Percentiles rank a stretch among this genome's conserved stretches.
Conservation (phyloP, 805 yeast genomes). For the Yamadazyma ubonensis region DNA sequence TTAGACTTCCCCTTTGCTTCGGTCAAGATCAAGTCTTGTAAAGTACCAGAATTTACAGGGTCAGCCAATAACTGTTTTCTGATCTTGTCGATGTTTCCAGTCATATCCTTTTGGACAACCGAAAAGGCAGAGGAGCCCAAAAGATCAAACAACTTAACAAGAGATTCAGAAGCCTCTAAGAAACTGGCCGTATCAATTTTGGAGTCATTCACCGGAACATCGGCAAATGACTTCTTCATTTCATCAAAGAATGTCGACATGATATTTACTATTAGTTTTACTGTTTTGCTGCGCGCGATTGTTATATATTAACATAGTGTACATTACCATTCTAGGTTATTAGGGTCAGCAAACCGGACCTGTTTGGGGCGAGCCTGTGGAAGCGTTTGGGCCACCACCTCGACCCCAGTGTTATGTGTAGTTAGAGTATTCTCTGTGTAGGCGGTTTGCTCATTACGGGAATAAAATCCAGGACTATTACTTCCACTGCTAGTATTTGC, state of each 20-base stretch:
- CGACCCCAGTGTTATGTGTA: constrained; percentile 20
- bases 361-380: neutral
- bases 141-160: constrained; percentile 78
- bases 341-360: constrained; percentile 31
- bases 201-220: constrained; percentile 60
- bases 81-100: constrained; percentile 78
- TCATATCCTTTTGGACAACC: constrained; percentile 85
- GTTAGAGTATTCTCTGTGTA: constrained; percentile 15
- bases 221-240: constrained; percentile 70
- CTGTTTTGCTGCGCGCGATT: too few relatives aligned
- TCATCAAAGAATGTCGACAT: constrained; percentile 82
- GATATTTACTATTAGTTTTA: too few relatives aligned
- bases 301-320: too few relatives aligned
- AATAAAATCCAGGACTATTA: constrained; percentile 34
- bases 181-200: constrained; percentile 74
- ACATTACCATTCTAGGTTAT: constrained; percentile 34
- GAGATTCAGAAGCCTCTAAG: constrained; percentile 78
- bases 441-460: constrained; percentile 26
- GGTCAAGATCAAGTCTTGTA: constrained; percentile 72
- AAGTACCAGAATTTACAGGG: constrained; percentile 62
- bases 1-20: constrained; percentile 68
- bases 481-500: too few relatives aligned
- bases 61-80: constrained; percentile 62
- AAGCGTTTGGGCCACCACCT: constrained; percentile 18
- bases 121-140: constrained; percentile 82